phyloP scores from a whole-genome alignment of 1,284 basidiomycete species.

The Cryptococcus hybrid region DNA sequence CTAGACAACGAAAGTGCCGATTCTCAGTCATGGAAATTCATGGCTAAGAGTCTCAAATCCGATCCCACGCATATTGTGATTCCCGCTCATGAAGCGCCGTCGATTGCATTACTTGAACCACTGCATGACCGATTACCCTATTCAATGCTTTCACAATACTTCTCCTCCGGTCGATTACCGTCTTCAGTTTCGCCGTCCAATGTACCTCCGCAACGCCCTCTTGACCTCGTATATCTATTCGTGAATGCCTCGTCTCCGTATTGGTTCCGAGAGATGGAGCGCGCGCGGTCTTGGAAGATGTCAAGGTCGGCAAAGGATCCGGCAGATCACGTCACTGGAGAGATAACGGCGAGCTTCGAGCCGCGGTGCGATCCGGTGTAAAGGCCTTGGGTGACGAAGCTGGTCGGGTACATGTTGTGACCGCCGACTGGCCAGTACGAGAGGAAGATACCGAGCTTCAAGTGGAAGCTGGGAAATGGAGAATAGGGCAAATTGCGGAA shows the following conservation, averaged over 20 bases:
- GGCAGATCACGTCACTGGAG: constrained; percentile 31
- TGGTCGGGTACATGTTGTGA: constrained; percentile 34
- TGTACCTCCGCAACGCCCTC: constrained; percentile 3
- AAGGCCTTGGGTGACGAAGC: constrained; percentile 18
- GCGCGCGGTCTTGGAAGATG: constrained; percentile 18
- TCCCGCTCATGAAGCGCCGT: constrained; percentile 4
- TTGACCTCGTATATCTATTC: constrained; percentile 41
- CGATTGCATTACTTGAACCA: constrained; percentile 7
- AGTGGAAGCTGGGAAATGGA: constrained; percentile 13
- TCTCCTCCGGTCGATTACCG: constrained; percentile 12
- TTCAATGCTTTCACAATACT: constrained; percentile 15
- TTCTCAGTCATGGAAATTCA: constrained; percentile 1
- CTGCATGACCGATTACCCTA: constrained; percentile 16
- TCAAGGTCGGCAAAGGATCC: not conserved
- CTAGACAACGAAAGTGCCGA: not conserved
- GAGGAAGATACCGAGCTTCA: constrained; percentile 8
- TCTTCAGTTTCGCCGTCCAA: not conserved
- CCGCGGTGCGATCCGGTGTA: constrained; percentile 33
- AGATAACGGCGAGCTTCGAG: constrained; percentile 45
- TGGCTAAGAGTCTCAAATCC: constrained; percentile 1
- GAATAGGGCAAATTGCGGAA: constrained; percentile 37
- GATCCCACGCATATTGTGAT: constrained; percentile 15
- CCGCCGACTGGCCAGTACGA: constrained; percentile 28
- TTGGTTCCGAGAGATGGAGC: constrained; percentile 22
- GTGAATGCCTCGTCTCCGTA: constrained; percentile 36